phyloP scores from a whole-genome alignment of 495 filamentous ascomycete genomes.

The Schizothecium vesticola region DNA sequence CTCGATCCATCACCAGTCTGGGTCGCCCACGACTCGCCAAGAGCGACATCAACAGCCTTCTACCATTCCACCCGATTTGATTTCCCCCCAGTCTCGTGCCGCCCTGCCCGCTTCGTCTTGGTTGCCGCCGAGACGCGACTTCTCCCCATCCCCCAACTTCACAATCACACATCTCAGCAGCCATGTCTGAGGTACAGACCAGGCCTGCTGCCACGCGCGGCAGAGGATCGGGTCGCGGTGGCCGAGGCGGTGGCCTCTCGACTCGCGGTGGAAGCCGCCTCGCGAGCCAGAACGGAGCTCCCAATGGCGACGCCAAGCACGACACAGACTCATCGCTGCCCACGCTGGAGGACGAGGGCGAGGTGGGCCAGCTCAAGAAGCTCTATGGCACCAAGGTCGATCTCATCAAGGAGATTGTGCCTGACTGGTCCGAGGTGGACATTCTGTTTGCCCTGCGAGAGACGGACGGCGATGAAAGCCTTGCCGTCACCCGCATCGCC shows the following conservation, averaged over 20 bases:
- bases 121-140: conserved; percentile 40
- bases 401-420: conserved; percentile 83
- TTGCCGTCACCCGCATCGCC: conserved; percentile 80
- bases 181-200: conserved; percentile 91
- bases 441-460: conserved; percentile 87
- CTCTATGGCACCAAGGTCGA: conserved; percentile 68
- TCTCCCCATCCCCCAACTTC: conserved; percentile 31
- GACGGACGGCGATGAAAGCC: conserved; percentile 79
- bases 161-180: conserved; percentile 37
- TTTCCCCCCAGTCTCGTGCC: conserved; percentile 31
- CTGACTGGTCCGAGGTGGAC: conserved; percentile 87
- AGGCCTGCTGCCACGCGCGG: conserved; percentile 57
- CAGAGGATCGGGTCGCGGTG: conserved; percentile 44
- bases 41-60: conserved; percentile 26
- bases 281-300: conserved; percentile 43
- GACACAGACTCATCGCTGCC: conserved; percentile 46
- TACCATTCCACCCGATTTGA: conserved; percentile 24
- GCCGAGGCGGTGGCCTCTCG: conserved; percentile 76
- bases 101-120: conserved; percentile 15
- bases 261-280: conserved; percentile 64
- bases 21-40: conserved; percentile 31
- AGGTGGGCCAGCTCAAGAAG: conserved; percentile 87
- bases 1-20: conserved; percentile 28
- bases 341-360: conserved; percentile 75
- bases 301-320: conserved; percentile 51